A percentile compares a stretch with the other conserved stretches of the same genome.
Conservation (phyloP, 2,329 filamentous ascomycete species). For the Neospermospora avenae region DNA sequence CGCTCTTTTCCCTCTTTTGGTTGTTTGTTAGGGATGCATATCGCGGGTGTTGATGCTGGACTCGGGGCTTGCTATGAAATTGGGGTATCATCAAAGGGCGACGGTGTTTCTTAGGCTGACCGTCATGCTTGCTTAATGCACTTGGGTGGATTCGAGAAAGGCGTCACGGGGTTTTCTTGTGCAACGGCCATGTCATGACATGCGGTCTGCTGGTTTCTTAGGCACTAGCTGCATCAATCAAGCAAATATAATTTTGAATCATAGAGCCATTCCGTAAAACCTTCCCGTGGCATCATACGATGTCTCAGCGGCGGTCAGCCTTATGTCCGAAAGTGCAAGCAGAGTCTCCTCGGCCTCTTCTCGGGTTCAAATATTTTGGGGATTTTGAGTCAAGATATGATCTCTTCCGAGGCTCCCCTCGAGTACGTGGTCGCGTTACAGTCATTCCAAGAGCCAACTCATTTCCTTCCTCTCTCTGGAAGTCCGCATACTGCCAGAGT, state of each 20-base stretch:
- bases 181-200: constrained; percentile 15
- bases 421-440: too few species aligned
- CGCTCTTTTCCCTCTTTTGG: constrained; percentile 5
- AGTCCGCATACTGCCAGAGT: neutral
- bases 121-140: constrained; percentile 20
- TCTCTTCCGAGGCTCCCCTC: too few species aligned
- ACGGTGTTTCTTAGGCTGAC: constrained; percentile 11
- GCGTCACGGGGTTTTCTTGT: constrained; percentile 19
- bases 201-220: constrained; percentile 12
- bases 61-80: constrained; percentile 15
- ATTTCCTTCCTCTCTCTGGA: neutral
- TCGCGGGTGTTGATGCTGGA: constrained; percentile 10
- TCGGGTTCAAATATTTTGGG: neutral
- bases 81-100: neutral
- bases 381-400: neutral
- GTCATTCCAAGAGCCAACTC: neutral
- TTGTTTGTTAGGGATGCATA: neutral
- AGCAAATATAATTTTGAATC: constrained; percentile 13
- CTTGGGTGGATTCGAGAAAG: constrained; percentile 23
- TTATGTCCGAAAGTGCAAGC: neutral
- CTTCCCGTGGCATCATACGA: constrained; percentile 7
- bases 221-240: constrained; percentile 20
- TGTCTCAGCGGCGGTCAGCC: neutral
- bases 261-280: too few species aligned
- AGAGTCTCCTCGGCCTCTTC: neutral